Base-by-base conservation (phyloP, 177 flowering plant genomes). In the Vitis hybrid region DNA sequence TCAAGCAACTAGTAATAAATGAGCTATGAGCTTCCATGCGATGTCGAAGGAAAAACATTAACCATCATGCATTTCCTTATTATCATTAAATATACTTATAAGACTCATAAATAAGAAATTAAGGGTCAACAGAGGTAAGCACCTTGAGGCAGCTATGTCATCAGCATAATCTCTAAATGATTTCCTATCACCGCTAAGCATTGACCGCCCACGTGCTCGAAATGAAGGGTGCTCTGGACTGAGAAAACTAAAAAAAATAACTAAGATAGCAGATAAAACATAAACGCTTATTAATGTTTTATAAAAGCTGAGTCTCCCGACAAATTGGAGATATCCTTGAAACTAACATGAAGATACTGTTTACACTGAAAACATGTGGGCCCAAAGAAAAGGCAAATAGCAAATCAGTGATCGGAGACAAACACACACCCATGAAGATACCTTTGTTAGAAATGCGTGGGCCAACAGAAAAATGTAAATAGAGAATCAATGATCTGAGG, bases 201-300 rank as follows among this genome's bases (percentile, higher is more conserved):
- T 83, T 64, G 98, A 93, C 64, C 97, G 80, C 21, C 89, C 91
- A 72, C 93, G 94, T 69, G 91, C 83, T 75, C 89, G 88, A 68
- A 85, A 75, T 60, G 93, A 83, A 69, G 99, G 99, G 83, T 93
- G 97, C 81, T 96, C 99, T 68, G 99, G 99, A 79, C 99, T 96
- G 87, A 66, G 79, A 76, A 75, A 56, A 15, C 26, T 56, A 69
- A 65, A 39, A 60, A 60, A 32, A 51, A 67, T 32, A 62, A 50
- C 54, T 64, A 56, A 64, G 62, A 60, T 51, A 45, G 10, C 26
- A 15, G 26, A 51, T 15, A 10, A n/a, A 57, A 51, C 64, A 63
- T 2, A 17, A 10, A 39, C 7, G 8, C 45, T 39, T 39, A 39
- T 39, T 39, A 39, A 39, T 7, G 45, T 1, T 39, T 7, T 39